Percentiles rank a stretch among this genome's conserved stretches.
Evolutionary conservation across 495 filamentous ascomycete genomes (phyloP).

Genomic region (Penicillium flavigenum): DNA sequence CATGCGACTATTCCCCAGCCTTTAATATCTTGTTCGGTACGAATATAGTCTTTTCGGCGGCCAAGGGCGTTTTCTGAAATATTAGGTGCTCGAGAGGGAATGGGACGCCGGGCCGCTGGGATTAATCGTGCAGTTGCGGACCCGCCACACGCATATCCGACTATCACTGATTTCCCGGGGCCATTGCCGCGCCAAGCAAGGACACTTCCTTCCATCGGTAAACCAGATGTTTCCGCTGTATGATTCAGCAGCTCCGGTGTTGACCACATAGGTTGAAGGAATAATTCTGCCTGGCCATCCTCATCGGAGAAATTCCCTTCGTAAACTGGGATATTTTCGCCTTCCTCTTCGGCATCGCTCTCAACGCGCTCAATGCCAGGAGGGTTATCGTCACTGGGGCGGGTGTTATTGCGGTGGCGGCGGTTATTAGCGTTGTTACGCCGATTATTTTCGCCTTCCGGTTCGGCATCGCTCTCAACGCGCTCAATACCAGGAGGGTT

Average conservation of each 20-base stretch:
- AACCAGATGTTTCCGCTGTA: background rate
- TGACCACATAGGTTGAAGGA: constrained; percentile 3
- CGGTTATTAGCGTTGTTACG: too few species aligned
- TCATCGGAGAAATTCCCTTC: background rate
- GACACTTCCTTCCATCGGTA: background rate
- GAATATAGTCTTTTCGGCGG: background rate
- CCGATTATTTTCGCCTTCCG: too few species aligned
- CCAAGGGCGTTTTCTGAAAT: background rate
- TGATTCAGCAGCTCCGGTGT: background rate
- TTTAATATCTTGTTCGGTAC: constrained; percentile 1
- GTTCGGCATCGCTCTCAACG: too few species aligned
- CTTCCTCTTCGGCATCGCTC: background rate
- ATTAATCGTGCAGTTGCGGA: background rate
- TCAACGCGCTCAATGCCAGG: background rate
- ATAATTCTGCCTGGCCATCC: background rate
- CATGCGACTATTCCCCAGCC: background rate
- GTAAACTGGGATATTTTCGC: background rate
- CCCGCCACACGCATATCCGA: background rate
- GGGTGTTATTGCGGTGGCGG: too few species aligned
- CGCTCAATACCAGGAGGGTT: too few species aligned
- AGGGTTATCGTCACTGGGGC: background rate
- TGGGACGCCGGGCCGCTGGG: background rate
- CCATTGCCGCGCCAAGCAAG: background rate
- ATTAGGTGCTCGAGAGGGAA: constrained; percentile 4
- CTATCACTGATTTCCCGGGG: background rate